Evolutionary conservation across 2,329 filamentous ascomycete species (phyloP), one percentile per base, ranked within the genome.

Genomic region (Beauveria brongniartii): DNA sequence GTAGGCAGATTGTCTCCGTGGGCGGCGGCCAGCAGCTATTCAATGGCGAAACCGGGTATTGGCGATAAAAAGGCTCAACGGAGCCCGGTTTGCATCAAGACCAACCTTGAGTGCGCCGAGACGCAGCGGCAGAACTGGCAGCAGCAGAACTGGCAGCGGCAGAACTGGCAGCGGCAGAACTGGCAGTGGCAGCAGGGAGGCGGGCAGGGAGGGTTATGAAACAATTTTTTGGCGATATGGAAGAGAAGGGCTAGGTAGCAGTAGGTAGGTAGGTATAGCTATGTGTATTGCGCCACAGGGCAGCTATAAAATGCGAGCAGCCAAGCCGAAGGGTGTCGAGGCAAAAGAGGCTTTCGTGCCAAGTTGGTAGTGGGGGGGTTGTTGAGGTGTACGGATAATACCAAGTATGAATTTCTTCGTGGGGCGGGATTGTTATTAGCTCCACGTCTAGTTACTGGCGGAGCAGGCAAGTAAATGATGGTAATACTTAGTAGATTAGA

Each of bases 251-350:
- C 10, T n/a, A 50, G 34, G n/a, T 6, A 34, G 12, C 34, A 37
- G 34, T 37, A 37, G 14, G 14, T 37, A 37, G 34, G 34, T 34
- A 34, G 34, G 34, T 37, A 14, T 37, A 37, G 34, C 34, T 37
- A 37, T 37, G 34, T 37, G 34, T 55, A 50, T 57, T 50, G 55
- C 46, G 30, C 46, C 22, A 34, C 22, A 20, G 22, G 14, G 46
- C 44, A 57, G 44, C 55, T 34, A 37, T 37, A 50, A 41, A 48
- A 48, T 57, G 44, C 30, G 55, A 30, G 55, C 55, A 48, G 44
- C 28, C 44, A 40, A 22, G 30, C 55, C 28, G 20, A 48, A 57
- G 8, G 43, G 44, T 47, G 46, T 57, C 18, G 16, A 40, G 43
- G 3, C n/a, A 16, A 37, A 37, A 37, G 34, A 37, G 51, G 30